Base-by-base conservation (phyloP, 306 rosid genomes). In the Begonia masoniana region DNA sequence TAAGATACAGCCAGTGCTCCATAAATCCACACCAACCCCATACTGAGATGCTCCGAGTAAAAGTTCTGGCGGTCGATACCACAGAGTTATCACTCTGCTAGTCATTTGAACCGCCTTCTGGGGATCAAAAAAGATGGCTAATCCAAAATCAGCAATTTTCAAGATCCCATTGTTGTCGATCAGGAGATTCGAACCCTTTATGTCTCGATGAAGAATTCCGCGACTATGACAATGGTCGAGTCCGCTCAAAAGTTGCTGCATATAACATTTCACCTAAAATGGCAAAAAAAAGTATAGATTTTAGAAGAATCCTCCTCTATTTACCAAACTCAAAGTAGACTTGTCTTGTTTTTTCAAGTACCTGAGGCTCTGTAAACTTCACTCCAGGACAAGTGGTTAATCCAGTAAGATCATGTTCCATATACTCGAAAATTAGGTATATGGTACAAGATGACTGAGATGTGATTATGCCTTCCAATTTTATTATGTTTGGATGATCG, bases 21-120 rank as follows among this genome's bases (percentile, higher is more conserved):
- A 89, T 71, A 89, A 66, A 68, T 89, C 97, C 69, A 89, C 91
- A 4, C 72, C 91, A 65, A 76, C 95, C 49, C 91, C 95, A 59
- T 89, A 89, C 50, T 62, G 71, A 50, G 97, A 76, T 49, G 85
- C 85, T 67, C 95, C 97, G 48, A 89, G 88, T 65, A 89, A 55
- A 66, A 89, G 97, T 58, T 89, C 97, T 15, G 97, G 97, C 15
- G 97, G 95, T 66, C 97, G 73, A 71, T 89, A 89, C 97, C 95
- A 89, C 16, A 89, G 85, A 59, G 97, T 89, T 54, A 89, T 84
- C 51, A 89, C 97, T 14, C 95, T 94, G 61, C 91, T 85, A 57
- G 97, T 89, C 79, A 82, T 59, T 21, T 74, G 82, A 72, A 78
- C 79, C 45, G 59, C 76, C 7, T 67, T 76, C 59, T 66, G 69